Base-by-base conservation (phyloP, 2,329 filamentous ascomycete species). In the Thielaviopsis punctulata region DNA sequence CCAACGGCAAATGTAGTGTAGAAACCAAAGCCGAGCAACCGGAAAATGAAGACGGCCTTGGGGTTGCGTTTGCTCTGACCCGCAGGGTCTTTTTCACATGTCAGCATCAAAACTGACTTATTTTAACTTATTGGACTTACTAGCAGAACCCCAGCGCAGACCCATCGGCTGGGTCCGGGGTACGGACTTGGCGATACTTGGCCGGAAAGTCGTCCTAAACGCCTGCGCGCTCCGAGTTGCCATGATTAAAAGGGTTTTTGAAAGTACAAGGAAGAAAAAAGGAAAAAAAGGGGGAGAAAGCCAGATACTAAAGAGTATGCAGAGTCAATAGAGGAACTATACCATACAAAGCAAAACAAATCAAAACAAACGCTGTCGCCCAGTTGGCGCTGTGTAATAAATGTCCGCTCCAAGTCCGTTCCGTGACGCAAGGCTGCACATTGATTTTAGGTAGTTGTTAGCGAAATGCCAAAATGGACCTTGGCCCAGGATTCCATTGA, bases 1-100 rank as follows among this genome's bases (percentile, higher is more conserved):
- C 49, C 45, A n/a, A 51, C 44, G 18, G 49, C 49, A 24, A 52
- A 48, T 6, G 45, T 51, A 13, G 53, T 52, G 30, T 52, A 52
- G 13, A 51, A 48, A 8, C 45, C 46, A 33, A 52, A 30, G 7
- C 49, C 53, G 22, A 55, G 49, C 13, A 52, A 41, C 30, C 46
- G 39, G 13, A 52, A 52, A 1, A 52, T 22, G 15, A 52, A 18
- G 10, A 46, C 22, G 22, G 50, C 50, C 43, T 52, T 52, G 27
- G 50, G 50, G 19, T 41, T 52, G 3, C 45, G 44, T 22, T 52
- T 52, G 10, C 22, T 52, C 9, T 30, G 7, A 5, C 44, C 50
- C 22, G 50, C 27, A 21, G 50, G 41, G 21, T 46, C 50, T 49
- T 27, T 19, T 6, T 24, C 25, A 19, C 5, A 19, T 22, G 22